Evolutionary conservation across 495 filamentous ascomycete species (phyloP), one percentile per base, ranked within the genome.

Genomic region (Lepidopterella palustris): DNA sequence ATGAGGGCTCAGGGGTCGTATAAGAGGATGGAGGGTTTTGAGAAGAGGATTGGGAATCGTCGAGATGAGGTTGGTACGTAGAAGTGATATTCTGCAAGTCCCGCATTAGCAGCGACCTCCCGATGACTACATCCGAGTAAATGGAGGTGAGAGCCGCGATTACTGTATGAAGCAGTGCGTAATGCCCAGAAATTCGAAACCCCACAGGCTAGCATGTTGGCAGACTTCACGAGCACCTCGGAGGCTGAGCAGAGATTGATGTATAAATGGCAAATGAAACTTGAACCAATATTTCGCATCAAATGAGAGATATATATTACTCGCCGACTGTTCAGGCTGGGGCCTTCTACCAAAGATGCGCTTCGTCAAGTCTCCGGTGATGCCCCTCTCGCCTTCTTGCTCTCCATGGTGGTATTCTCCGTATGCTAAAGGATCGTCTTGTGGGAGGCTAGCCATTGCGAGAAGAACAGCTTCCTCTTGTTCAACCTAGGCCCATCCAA

Each of bases 361-460:
- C 77, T 65, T 77, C 74, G 70, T 79, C 53, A 80, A 76, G 58
- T 82, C 81, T 29, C 80, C 76, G 26, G 80, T 71, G 20, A 84
- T 69, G n/a, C 81, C 79, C 39, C 80, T 68, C 23, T 78, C 73
- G 35, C 70, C 69, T 27, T 77, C 77, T 57, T 66, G 66, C 58
- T 50, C 59, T 32, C 60, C 56, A 27, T 58, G 65, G 60, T 80
- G 74, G 57, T 81, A 81, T 18, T 77, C 75, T 68, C 81, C 81
- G 66, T 84, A 84, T 47, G 81, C 82, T 68, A 84, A 64, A 20
- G 66, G 65, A 61, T 83, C 79, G 63, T 82, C 76, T 15, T 64
- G 40, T 10, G 59, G 61, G 42, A 61, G 47, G 57, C 63, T 53
- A n/a, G 65, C 47, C 65, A 68, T 68, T 18, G 24, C 27, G 13